Conservation (phyloP, 2,329 filamentous ascomycete species). For the Calonectria hongkongensis region DNA sequence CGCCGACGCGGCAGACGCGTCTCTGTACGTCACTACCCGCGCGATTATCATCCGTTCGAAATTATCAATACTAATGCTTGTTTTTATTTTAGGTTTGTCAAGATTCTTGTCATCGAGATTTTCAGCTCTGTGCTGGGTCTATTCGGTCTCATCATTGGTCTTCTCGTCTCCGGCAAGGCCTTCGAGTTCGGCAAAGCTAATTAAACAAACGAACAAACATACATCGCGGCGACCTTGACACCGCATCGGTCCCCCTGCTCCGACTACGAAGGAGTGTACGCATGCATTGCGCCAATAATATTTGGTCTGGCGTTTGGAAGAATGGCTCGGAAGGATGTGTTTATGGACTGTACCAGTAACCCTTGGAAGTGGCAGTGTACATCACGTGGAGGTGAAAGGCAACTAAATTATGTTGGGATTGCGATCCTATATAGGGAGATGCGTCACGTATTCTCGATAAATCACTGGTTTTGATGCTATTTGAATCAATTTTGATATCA, state of each 20-base stretch:
- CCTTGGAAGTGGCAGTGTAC: slow-evolving; percentile 58
- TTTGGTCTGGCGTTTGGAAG: slow-evolving; percentile 65
- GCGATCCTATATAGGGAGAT: slow-evolving; percentile 42
- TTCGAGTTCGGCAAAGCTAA: slow-evolving; percentile 76
- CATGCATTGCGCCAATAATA: slow-evolving; percentile 62
- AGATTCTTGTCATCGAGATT: slow-evolving; percentile 99
- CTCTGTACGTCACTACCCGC: slow-evolving; percentile 77
- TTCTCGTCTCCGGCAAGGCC: slow-evolving; percentile 91
- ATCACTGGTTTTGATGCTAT: slow-evolving; percentile 44
- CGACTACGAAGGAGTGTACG: slow-evolving; percentile 50
- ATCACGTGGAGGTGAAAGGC: slow-evolving; percentile 57
- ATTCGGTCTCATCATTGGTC: slow-evolving; percentile 95
- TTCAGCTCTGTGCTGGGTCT: slow-evolving; percentile 98
- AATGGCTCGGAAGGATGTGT: slow-evolving; percentile 58
- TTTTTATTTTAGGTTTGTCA: slow-evolving; percentile 84
- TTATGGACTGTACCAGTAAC: slow-evolving; percentile 61
- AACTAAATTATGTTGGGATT: slow-evolving; percentile 53
- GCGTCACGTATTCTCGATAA: slow-evolving; percentile 48
- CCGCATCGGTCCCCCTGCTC: slow-evolving; percentile 48
- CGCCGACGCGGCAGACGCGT: slow-evolving; percentile 94
- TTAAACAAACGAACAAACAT: slow-evolving; percentile 49
- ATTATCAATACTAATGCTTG: slow-evolving; percentile 48
- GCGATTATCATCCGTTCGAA: slow-evolving; percentile 17
- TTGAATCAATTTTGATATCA: slow-evolving; percentile 19
- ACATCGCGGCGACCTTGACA: slow-evolving; percentile 42